Conservation (phyloP, 495 filamentous ascomycete genomes). For the Penicillium alfredii region DNA sequence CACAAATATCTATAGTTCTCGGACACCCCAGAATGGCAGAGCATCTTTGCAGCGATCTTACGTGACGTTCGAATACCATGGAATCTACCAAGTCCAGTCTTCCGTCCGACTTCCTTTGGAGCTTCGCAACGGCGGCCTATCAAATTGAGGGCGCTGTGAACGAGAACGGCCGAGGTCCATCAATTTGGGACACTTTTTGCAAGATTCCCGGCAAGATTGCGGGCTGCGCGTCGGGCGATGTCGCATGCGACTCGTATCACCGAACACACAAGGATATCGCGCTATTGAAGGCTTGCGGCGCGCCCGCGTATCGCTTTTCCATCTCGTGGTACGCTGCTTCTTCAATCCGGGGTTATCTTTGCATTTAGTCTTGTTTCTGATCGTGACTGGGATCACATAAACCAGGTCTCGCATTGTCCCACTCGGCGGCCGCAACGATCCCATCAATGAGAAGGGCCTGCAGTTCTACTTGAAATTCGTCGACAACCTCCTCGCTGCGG, state of each 20-base stretch:
- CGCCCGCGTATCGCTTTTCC: conserved; percentile 68
- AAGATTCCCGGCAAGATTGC: conserved; percentile 69
- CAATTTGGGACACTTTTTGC: conserved; percentile 76
- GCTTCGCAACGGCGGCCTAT: conserved; percentile 76
- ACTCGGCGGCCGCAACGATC: conserved; percentile 42
- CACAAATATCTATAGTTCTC: conserved; percentile 7
- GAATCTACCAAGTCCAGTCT: conserved; percentile 41
- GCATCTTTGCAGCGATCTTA: background rate
- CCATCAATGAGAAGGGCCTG: conserved; percentile 43
- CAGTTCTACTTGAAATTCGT: conserved; percentile 46
- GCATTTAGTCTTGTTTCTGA: too few relatives aligned
- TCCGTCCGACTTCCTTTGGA: conserved; percentile 73
- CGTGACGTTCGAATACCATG: conserved; percentile 23
- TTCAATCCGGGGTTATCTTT: conserved; percentile 13
- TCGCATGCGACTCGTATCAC: conserved; percentile 74
- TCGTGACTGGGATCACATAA: too few relatives aligned
- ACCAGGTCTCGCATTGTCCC: conserved; percentile 67
- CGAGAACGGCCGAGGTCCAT: conserved; percentile 63
- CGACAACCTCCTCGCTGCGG: conserved; percentile 42
- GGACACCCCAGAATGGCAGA: too few relatives aligned
- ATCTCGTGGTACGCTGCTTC: conserved; percentile 63
- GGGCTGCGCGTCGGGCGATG: conserved; percentile 59
- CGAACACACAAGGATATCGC: conserved; percentile 67
- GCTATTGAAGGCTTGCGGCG: conserved; percentile 59
- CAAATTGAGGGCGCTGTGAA: conserved; percentile 68